Evolutionary conservation across 2,329 filamentous ascomycete genomes (phyloP).

Genomic region (Dactylellina drechsleri): DNA sequence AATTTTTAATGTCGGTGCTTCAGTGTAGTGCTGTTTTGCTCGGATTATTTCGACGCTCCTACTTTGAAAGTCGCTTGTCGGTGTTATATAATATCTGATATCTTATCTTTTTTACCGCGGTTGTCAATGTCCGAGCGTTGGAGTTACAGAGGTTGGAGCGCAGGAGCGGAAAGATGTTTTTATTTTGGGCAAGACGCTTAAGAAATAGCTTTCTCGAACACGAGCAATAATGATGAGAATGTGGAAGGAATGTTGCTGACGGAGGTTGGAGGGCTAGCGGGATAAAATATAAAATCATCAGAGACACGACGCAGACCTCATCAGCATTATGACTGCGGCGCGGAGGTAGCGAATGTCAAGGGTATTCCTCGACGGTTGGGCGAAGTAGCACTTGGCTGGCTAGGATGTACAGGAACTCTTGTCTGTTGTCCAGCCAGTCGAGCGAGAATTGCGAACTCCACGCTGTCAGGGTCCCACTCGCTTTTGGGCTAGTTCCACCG

Average conservation of each 20-base stretch:
- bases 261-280: constrained; percentile 40
- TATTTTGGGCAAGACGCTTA: not conserved
- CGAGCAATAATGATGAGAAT: constrained; percentile 19
- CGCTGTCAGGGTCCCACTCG: constrained; percentile 27
- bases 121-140: not conserved
- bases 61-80: not conserved
- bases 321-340: constrained; percentile 52
- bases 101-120: not conserved
- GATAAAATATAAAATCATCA: constrained; percentile 35
- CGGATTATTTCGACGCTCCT: not conserved
- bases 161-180: not conserved
- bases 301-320: constrained; percentile 35
- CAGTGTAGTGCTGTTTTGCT: not conserved
- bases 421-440: not conserved
- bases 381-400: constrained; percentile 51
- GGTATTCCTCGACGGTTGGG: constrained; percentile 48
- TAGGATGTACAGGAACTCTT: constrained; percentile 37
- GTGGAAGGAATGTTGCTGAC: constrained; percentile 45
- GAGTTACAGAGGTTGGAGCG: not conserved
- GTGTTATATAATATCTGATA: not conserved
- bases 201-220: constrained; percentile 7
- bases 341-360: constrained; percentile 52
- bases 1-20: not conserved
- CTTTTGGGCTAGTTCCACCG: constrained; percentile 29
- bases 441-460: constrained; percentile 31